A percentile compares a stretch with the other conserved stretches of the same genome.
phyloP scores from a whole-genome alignment of 2,329 filamentous ascomycete species.

The Claviceps pazoutovae region DNA sequence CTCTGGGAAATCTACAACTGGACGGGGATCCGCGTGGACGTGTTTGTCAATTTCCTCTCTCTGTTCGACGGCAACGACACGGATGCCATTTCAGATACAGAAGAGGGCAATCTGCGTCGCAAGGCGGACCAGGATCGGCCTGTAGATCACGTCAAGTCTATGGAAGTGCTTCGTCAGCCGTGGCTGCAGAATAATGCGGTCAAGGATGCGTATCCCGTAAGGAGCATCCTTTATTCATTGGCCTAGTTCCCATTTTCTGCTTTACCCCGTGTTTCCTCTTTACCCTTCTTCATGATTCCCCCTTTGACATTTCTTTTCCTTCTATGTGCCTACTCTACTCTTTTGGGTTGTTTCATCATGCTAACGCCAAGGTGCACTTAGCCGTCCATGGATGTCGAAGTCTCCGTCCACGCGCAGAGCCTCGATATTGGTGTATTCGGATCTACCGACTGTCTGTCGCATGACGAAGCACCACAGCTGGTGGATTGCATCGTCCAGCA shows the following conservation, averaged over 20 bases:
- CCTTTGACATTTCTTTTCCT: background rate
- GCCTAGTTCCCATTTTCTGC: background rate
- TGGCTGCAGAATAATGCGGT: slow-evolving; percentile 13
- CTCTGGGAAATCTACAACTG: slow-evolving; percentile 60
- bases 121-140: background rate
- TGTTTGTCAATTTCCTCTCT: slow-evolving; percentile 70
- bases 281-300: too few species aligned
- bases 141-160: background rate
- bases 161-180: slow-evolving; percentile 3
- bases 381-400: slow-evolving; percentile 28
- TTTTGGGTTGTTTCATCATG: background rate
- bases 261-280: background rate
- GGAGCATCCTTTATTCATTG: slow-evolving; percentile 3
- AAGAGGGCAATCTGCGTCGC: background rate
- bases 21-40: slow-evolving; percentile 58
- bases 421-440: slow-evolving; percentile 30
- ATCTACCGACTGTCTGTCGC: slow-evolving; percentile 14
- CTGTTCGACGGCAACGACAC: slow-evolving; percentile 21
- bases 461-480: slow-evolving; percentile 13
- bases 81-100: background rate
- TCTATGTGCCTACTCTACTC: slow-evolving; percentile 4
- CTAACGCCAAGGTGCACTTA: slow-evolving; percentile 7
- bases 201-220: slow-evolving; percentile 16
- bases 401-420: slow-evolving; percentile 16
- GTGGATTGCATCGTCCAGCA: slow-evolving; percentile 12